A percentile compares a stretch with the other conserved stretches of the same genome.
These are phyloP conservation scores for Henckelia pumila DNA, from an alignment of 257 asterid species.

Conservation along the genomic window DNA sequence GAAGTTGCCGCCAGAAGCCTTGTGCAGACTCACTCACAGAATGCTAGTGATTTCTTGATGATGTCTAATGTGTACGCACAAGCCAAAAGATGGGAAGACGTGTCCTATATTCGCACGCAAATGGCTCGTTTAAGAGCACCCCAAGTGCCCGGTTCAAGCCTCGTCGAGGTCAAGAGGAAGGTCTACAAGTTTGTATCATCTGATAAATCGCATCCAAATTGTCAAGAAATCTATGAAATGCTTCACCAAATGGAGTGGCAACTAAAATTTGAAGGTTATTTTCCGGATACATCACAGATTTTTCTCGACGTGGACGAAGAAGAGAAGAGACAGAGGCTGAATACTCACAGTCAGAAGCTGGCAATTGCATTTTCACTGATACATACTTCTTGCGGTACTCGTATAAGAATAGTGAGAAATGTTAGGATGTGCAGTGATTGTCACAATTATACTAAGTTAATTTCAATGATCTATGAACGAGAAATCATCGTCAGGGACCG, in stretches of 20 bases:
- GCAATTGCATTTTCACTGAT: constrained; percentile 75
- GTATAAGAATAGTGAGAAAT: constrained; percentile 63
- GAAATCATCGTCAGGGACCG: constrained; percentile 67
- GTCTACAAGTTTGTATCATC: constrained; percentile 59
- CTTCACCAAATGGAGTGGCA: constrained; percentile 92
- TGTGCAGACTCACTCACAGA: constrained; percentile 32
- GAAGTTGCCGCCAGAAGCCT: constrained; percentile 52
- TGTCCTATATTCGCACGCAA: constrained; percentile 38
- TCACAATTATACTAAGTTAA: constrained; percentile 62
- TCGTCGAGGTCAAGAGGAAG: constrained; percentile 52
- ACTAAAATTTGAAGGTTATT: constrained; percentile 75
- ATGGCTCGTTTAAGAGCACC: constrained; percentile 38
- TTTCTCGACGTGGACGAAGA: constrained; percentile 65
- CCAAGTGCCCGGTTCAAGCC: constrained; percentile 56
- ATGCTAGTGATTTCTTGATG: constrained; percentile 64
- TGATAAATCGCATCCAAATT: constrained; percentile 44
- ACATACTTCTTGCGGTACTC: constrained; percentile 39
- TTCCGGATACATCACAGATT: constrained; percentile 57
- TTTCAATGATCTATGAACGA: constrained; percentile 63
- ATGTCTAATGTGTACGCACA: constrained; percentile 60
- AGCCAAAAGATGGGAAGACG: constrained; percentile 56
- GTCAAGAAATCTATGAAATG: constrained; percentile 56
- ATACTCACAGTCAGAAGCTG: constrained; percentile 70
- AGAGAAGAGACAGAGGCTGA: constrained; percentile 65
- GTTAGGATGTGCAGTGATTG: constrained; percentile 90